Base-by-base conservation (phyloP, 2,329 filamentous ascomycete species). In the Aureobasidium sp. region DNA sequence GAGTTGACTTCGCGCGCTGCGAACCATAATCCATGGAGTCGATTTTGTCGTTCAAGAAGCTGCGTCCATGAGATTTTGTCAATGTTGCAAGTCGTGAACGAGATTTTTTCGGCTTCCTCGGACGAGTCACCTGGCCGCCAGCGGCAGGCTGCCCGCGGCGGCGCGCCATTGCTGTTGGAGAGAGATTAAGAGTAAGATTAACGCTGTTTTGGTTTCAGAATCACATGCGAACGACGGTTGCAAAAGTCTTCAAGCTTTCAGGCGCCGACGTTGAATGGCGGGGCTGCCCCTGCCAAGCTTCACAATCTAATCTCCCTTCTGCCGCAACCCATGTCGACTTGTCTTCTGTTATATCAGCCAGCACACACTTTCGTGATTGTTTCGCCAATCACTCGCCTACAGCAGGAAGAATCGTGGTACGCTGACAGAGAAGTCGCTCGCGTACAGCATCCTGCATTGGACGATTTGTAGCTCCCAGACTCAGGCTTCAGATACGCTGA, bases 241-340 rank as follows among this genome's bases (percentile, higher is more conserved):
- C 32, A 52, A 24, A 52, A 52, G 27, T 37, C 47, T 34, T 34
- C 24, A 20, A 34, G 43, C 20, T 37, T 48, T 50, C 47, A 20
- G 29, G 27, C 47, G 10, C 13, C 41, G 15, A 32, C 47, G 47
- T 50, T 34, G 27, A 50, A 26, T 12, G 34, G 50, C 29, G 50
- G 50, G 50, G 50, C 34, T 26, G 34, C 34, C 50, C 48, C 50
- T 52, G 50, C 50, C 50, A 52, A 52, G 50, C 29, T 46, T 26
- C 43, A 26, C 5, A 46, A 13, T 27, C 17, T n/a, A 50, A 50
- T 50, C 9, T 50, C 47, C 47, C n/a, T 29, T 46, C 13, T 3
- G 13, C 13, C 43, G 20, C 43, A 8, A 46, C 24, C 43, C 43
- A 7, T 48, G 27, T 48, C 27, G 9, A 29, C 46, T 32, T 48